phyloP scores from a whole-genome alignment of 164 flowering plant genomes.

The Magnolia officinalis region DNA sequence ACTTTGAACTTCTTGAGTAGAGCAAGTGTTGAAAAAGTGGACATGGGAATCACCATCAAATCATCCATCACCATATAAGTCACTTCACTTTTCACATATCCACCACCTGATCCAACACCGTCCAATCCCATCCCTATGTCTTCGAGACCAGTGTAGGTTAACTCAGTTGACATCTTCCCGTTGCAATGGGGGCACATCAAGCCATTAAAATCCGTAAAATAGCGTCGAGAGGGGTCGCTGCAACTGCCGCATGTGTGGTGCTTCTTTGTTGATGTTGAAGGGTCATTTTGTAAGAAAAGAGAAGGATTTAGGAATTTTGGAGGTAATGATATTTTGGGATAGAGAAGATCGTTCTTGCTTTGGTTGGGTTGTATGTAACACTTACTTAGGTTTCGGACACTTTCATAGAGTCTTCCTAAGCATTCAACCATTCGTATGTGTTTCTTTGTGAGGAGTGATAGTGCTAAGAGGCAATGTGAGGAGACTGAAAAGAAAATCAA shows the following conservation, averaged over 20 bases:
- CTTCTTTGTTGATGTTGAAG: no score
- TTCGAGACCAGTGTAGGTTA: no score
- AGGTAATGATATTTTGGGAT: background rate
- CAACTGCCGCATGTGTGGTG: no score
- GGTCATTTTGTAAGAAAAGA: no score
- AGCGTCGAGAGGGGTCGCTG: no score
- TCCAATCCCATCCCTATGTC: background rate
- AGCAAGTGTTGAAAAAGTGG: slow-evolving; percentile 29
- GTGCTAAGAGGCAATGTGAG: background rate
- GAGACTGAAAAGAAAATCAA: slow-evolving; percentile 6
- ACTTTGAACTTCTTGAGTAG: slow-evolving; percentile 27
- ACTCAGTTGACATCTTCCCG: no score
- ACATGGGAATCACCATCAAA: slow-evolving; percentile 39
- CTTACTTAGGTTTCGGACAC: background rate
- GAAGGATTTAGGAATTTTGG: background rate
- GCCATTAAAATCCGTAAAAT: no score
- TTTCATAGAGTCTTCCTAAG: slow-evolving; percentile 5
- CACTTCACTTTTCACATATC: slow-evolving; percentile 36
- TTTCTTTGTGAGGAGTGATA: background rate
- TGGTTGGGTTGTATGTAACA: background rate
- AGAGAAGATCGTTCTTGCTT: background rate
- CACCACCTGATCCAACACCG: background rate
- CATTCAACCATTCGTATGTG: background rate
- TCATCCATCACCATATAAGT: slow-evolving; percentile 49
- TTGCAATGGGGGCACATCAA: no score